phyloP scores from a whole-genome alignment of 2,329 filamentous ascomycete genomes.

The Gyromitra esculenta region DNA sequence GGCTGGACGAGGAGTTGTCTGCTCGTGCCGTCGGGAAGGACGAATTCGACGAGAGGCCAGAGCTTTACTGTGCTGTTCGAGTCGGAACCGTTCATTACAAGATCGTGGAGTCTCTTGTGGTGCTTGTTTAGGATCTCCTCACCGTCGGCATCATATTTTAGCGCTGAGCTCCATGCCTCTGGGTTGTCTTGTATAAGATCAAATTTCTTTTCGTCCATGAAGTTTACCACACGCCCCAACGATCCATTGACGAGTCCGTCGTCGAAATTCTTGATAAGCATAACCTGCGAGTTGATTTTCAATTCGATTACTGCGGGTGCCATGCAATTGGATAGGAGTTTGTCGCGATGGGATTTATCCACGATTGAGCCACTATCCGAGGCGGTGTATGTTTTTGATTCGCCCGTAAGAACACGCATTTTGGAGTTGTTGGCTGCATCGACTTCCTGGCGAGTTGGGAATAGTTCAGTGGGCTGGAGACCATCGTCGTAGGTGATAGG shows the following conservation, averaged over 20 bases:
- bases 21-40: slow-evolving; percentile 77
- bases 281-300: slow-evolving; percentile 94
- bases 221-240: slow-evolving; percentile 82
- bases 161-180: slow-evolving; percentile 62
- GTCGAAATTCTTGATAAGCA: slow-evolving; percentile 99
- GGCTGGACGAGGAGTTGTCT: slow-evolving; percentile 82
- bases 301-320: slow-evolving; percentile 81
- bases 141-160: slow-evolving; percentile 24
- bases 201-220: slow-evolving; percentile 76
- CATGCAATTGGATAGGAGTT: slow-evolving; percentile 88
- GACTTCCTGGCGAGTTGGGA: slow-evolving; percentile 89
- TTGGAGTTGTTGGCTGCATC: slow-evolving; percentile 82
- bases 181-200: slow-evolving; percentile 63
- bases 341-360: slow-evolving; percentile 76
- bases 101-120: slow-evolving; percentile 59
- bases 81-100: slow-evolving; percentile 56
- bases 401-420: slow-evolving; percentile 76
- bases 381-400: slow-evolving; percentile 74
- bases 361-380: slow-evolving; percentile 74
- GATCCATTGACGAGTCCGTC: slow-evolving; percentile 93
- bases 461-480: slow-evolving; percentile 87
- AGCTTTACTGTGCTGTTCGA: slow-evolving; percentile 66
- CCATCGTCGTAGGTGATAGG: slow-evolving; percentile 77
- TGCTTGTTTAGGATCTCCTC: slow-evolving; percentile 65
- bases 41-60: slow-evolving; percentile 87